Percentiles rank a stretch among this genome's conserved stretches.
Evolutionary conservation across 2,329 filamentous ascomycete species (phyloP).

Genomic region (Ceratocystis huliohia): DNA sequence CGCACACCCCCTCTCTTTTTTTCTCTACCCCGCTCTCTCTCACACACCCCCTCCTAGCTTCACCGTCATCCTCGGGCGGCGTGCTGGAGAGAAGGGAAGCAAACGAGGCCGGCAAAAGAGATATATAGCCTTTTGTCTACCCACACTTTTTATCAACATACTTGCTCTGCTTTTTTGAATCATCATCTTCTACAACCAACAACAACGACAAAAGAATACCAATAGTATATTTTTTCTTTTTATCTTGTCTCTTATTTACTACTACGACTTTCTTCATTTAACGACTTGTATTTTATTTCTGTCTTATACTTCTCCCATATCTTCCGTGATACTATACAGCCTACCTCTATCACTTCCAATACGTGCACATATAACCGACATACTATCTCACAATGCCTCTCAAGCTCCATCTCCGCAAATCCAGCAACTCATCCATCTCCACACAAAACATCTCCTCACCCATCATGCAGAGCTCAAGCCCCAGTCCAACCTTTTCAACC

Average conservation of each 20-base stretch:
- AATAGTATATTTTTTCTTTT: background rate
- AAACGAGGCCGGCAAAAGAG: background rate
- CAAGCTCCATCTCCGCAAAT: slow-evolving; percentile 15
- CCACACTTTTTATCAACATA: background rate
- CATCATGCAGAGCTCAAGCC: slow-evolving; percentile 13
- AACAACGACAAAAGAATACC: background rate
- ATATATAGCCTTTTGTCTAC: slow-evolving; percentile 6
- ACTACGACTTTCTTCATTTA: background rate
- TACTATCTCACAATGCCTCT: slow-evolving; percentile 15
- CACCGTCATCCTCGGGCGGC: background rate
- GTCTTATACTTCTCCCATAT: background rate
- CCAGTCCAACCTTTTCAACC: slow-evolving; percentile 13
- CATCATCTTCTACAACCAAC: background rate
- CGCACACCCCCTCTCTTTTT: background rate
- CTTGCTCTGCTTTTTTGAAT: background rate
- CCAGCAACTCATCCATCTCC: slow-evolving; percentile 16
- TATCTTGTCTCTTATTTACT: background rate
- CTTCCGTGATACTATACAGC: background rate
- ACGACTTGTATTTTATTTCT: slow-evolving; percentile 2
- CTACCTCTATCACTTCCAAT: background rate
- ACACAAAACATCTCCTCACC: slow-evolving; percentile 15
- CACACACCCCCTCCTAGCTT: background rate
- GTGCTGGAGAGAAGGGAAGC: background rate
- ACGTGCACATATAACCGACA: background rate
- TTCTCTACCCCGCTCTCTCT: background rate